Evolutionary conservation across 805 yeast genomes (phyloP), one percentile per base, ranked within the genome.

Genomic region (Wickerhamiella galacta): DNA sequence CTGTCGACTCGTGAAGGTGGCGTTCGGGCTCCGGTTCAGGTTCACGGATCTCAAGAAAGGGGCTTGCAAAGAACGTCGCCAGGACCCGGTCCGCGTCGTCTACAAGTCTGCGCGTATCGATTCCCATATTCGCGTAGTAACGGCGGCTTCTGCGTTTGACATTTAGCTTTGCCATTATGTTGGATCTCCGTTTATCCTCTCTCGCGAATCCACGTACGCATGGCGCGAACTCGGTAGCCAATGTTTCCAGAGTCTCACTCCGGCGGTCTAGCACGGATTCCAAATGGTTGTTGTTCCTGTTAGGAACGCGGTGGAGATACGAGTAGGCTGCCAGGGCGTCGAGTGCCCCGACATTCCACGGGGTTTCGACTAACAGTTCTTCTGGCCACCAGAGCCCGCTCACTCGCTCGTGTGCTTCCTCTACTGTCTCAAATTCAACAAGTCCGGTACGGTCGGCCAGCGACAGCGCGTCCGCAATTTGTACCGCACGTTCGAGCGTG

Each of bases 131-230:
- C 3, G 43, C 42, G 23, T 37, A 35, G 2, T 49, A 40, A 7
- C 52, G 35, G 11, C 43, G 24, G 6, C 41, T 44, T 4, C 19
- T 28, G 3, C 52, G 38, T 4, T 19, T 16, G 4, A 26, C 26
- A 2, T 9, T 31, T 33, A 16, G 7, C 3, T 35, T 16, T 15
- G 25, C 33, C 14, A 38, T 25, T 23, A 25, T 20, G 15, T 24
- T 26, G 30, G 7, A 14, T 19, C 48, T 38, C 4, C 22, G 30
- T 12, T 16, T 20, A 21, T 53, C 58, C 3, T 37, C 37, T n/a
- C 43, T 41, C 2, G 51, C 56, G 41, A 53, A 50, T 3, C 24
- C 24, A 4, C 58, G 45, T 23, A 45, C 31, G 32, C 35, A 43
- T 1, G 58, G 58, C 2, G 45, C 43, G 5, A 51, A 21, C 16